These are phyloP conservation scores for Penicillium verrucosum DNA, from an alignment of 2,329 filamentous ascomycete genomes.

Conservation along the genomic window DNA sequence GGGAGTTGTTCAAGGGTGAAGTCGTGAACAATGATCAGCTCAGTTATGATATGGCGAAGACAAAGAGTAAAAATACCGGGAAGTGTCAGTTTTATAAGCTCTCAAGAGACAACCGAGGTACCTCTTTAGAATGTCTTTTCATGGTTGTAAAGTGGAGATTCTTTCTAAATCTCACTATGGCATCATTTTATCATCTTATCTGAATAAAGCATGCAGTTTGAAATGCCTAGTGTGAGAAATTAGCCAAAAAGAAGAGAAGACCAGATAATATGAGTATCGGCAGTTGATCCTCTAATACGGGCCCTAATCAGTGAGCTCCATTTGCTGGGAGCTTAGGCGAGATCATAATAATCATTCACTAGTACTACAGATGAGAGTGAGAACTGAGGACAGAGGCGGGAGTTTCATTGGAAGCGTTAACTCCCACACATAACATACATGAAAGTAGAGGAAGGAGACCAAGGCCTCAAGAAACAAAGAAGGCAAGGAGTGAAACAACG, in stretches of 20 bases:
- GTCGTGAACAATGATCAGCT: background rate
- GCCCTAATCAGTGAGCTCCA: background rate
- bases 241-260: background rate
- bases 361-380: background rate
- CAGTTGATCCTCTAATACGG: background rate
- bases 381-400: background rate
- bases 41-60: background rate
- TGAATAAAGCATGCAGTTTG: background rate
- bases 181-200: background rate
- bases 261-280: background rate
- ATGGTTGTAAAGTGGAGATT: background rate
- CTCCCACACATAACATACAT: slow-evolving; percentile 1
- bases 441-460: background rate
- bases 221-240: too few species aligned
- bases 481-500: background rate
- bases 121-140: background rate
- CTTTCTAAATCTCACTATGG: too few species aligned
- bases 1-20: too few species aligned
- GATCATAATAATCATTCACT: background rate
- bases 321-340: background rate
- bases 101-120: background rate
- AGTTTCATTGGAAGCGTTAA: background rate
- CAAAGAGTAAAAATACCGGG: background rate
- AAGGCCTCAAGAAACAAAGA: background rate
- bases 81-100: fast-evolving